These are phyloP conservation scores for Fusarium sp. DNA, from an alignment of 2,329 filamentous ascomycete species.

Conservation along the genomic window DNA sequence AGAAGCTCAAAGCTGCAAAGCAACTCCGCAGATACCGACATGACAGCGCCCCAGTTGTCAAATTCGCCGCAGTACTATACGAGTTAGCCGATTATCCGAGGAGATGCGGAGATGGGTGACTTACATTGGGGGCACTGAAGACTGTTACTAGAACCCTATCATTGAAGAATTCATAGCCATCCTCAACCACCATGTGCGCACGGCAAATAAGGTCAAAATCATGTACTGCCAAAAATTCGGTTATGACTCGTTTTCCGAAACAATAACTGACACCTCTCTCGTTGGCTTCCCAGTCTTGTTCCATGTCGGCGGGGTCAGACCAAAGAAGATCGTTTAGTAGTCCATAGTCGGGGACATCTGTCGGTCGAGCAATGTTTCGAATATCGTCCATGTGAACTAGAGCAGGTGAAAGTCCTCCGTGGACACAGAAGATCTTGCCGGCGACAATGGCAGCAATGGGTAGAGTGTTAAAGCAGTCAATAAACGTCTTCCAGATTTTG, in stretches of 20 bases:
- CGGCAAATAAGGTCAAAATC: conserved; percentile 98
- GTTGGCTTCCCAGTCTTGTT: conserved; percentile 97
- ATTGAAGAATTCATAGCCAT: conserved; percentile 98
- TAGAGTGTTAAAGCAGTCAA: conserved; percentile 99
- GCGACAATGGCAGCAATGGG: conserved; percentile 99
- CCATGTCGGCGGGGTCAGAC: conserved; percentile 98
- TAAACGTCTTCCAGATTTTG: conserved; percentile 99
- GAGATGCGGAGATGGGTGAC: conserved; percentile 52
- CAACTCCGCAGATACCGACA: conserved; percentile 94
- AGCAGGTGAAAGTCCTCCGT: conserved; percentile 93
- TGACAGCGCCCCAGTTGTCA: conserved; percentile 98
- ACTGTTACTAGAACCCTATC: conserved; percentile 96
- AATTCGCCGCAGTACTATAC: conserved; percentile 95
- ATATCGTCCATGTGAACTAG: conserved; percentile 99
- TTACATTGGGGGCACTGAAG: conserved; percentile 96
- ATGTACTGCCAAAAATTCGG: conserved; percentile 92
- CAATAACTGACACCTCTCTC: conserved; percentile 98
- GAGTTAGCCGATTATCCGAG: conserved; percentile 46
- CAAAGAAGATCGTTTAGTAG: conserved; percentile 94
- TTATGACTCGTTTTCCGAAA: conserved; percentile 98
- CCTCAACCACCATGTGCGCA: conserved; percentile 99
- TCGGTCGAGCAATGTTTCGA: conserved; percentile 92
- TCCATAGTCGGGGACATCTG: conserved; percentile 97
- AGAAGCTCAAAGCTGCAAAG: conserved; percentile 97
- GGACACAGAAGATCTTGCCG: conserved; percentile 99